Conservation (phyloP, 805 yeast genomes). For the Kregervanrija delftensis region DNA sequence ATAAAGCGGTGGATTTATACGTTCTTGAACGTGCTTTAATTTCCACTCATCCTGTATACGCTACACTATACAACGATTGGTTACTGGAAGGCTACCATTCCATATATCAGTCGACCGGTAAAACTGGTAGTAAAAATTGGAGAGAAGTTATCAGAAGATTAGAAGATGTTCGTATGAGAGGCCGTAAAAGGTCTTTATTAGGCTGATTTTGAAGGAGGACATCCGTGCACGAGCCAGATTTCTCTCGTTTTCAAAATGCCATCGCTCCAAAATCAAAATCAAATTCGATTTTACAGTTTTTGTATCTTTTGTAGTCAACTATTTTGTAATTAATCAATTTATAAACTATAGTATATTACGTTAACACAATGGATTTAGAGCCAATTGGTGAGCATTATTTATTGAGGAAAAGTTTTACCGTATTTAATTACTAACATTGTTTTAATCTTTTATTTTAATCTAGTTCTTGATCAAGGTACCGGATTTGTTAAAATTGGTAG, state of each 20-base stretch:
- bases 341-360: too few species aligned
- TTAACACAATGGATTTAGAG: slow-evolving; percentile 1
- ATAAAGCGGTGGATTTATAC: slow-evolving; percentile 94
- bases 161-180: slow-evolving; percentile 82
- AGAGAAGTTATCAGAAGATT: slow-evolving; percentile 57
- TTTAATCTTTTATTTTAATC: too few species aligned
- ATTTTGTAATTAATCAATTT: too few species aligned
- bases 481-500: slow-evolving; percentile 97
- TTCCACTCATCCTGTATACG: slow-evolving; percentile 80
- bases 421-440: not conserved
- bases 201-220: slow-evolving; percentile 34
- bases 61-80: slow-evolving; percentile 62
- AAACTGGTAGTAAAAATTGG: slow-evolving; percentile 33
- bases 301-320: too few species aligned
- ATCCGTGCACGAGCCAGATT: too few species aligned
- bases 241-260: too few species aligned
- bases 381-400: slow-evolving; percentile 5
- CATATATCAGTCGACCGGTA: slow-evolving; percentile 28
- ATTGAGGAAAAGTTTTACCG: not conserved
- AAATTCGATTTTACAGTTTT: too few species aligned
- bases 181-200: slow-evolving; percentile 91
- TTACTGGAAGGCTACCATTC: slow-evolving; percentile 60
- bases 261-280: too few species aligned
- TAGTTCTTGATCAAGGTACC: slow-evolving; percentile 92
- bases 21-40: slow-evolving; percentile 87